Evolutionary conservation across 805 yeast genomes (phyloP).

Genomic region (Yarrowia sp.): DNA sequence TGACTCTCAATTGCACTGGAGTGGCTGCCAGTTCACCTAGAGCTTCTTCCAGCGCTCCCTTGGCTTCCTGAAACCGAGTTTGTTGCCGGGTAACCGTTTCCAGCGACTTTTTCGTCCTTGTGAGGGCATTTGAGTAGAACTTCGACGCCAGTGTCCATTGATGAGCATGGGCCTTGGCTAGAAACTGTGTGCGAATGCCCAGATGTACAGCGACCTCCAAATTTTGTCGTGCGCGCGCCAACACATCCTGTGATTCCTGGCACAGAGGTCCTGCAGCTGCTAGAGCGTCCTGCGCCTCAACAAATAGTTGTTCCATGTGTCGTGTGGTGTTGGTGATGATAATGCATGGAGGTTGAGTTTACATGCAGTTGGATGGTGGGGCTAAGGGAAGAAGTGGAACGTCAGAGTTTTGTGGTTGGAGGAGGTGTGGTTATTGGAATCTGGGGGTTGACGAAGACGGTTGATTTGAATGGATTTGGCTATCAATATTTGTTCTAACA

Average conservation of each 20-base stretch:
- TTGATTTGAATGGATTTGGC: too few species aligned
- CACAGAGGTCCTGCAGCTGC: constrained; percentile 31
- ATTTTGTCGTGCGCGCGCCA: constrained; percentile 28
- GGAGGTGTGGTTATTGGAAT: too few species aligned
- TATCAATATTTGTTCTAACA: too few species aligned
- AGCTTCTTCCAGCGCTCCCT: constrained; percentile 26
- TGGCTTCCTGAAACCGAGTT: constrained; percentile 24
- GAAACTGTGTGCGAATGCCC: constrained; percentile 15
- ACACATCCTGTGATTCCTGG: constrained; percentile 25
- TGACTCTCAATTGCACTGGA: constrained; percentile 11
- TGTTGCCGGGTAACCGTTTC: constrained; percentile 28
- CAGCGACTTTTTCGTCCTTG: constrained; percentile 25
- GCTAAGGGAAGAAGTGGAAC: too few species aligned
- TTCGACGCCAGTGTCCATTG: constrained; percentile 23
- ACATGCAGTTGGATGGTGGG: background rate
- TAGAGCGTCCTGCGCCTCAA: constrained; percentile 31
- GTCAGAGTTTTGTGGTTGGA: too few species aligned
- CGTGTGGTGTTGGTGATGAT: constrained; percentile 25
- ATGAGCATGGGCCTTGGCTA: constrained; percentile 29
- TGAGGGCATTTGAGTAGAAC: constrained; percentile 27
- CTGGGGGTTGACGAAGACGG: too few species aligned
- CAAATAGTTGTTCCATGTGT: constrained; percentile 14
- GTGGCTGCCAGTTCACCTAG: constrained; percentile 37
- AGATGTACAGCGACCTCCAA: constrained; percentile 26
- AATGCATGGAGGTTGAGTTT: constrained; percentile 27